These are phyloP conservation scores for Scheffersomyces ergatensis DNA, from an alignment of 805 yeast species.

Conservation along the genomic window DNA sequence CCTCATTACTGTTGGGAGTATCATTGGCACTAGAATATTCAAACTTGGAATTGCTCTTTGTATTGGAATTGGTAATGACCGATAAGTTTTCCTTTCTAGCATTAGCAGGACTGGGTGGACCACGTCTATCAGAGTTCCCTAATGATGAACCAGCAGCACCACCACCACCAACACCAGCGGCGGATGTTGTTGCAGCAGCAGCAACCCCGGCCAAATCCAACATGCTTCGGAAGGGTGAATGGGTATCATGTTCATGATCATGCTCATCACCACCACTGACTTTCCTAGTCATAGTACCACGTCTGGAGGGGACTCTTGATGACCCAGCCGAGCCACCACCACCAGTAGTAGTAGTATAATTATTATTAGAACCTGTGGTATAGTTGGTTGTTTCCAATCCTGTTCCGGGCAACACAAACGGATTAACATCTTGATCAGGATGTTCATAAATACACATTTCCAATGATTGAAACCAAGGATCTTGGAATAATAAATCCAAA, in stretches of 20 bases:
- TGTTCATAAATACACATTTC: slow-evolving; percentile 61
- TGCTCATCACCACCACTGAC: background rate
- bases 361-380: slow-evolving; percentile 2
- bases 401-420: slow-evolving; percentile 27
- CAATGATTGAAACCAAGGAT: slow-evolving; percentile 60
- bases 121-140: too few relatives aligned
- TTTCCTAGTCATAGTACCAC: slow-evolving; percentile 20
- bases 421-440: slow-evolving; percentile 35
- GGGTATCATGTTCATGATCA: slow-evolving; percentile 10
- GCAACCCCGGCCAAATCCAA: slow-evolving; percentile 25
- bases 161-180: too few relatives aligned
- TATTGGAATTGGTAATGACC: background rate
- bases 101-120: too few relatives aligned
- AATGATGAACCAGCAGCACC: too few relatives aligned
- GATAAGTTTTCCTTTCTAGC: too few relatives aligned
- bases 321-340: slow-evolving; percentile 13
- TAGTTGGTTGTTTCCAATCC: slow-evolving; percentile 10
- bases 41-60: background rate
- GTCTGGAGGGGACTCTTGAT: slow-evolving; percentile 31
- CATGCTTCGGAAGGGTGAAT: slow-evolving; percentile 37
- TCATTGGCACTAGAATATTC: background rate
- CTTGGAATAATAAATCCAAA: slow-evolving; percentile 51
- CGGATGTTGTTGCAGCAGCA: slow-evolving; percentile 1
- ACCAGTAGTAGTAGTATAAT: background rate
- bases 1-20: background rate